These are phyloP conservation scores for Fusarium keratoplasticum DNA, from an alignment of 2,329 filamentous ascomycete species.

Conservation along the genomic window DNA sequence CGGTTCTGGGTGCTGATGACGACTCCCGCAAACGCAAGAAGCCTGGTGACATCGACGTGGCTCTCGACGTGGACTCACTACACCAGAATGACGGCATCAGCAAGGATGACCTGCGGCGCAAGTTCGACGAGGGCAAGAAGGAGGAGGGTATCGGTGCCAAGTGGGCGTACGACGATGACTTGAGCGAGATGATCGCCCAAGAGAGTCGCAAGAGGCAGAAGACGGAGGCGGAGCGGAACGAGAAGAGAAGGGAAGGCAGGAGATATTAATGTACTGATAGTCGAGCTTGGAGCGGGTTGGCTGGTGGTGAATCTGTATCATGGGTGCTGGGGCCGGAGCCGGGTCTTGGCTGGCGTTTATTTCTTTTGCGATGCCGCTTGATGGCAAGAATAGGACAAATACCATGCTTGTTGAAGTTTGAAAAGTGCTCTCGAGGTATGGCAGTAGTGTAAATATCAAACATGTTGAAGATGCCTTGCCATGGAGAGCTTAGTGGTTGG, in stretches of 20 bases:
- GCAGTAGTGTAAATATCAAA: slow-evolving; percentile 41
- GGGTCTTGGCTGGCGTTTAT: slow-evolving; percentile 38
- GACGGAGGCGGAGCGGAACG: slow-evolving; percentile 82
- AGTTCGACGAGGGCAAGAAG: slow-evolving; percentile 79
- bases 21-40: slow-evolving; percentile 89
- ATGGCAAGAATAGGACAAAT: slow-evolving; percentile 37
- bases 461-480: not conserved
- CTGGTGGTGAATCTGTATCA: slow-evolving; percentile 20
- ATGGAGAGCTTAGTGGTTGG: not conserved
- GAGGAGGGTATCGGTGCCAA: slow-evolving; percentile 75
- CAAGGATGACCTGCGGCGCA: slow-evolving; percentile 83
- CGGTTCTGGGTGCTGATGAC: slow-evolving; percentile 84
- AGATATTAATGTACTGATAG: slow-evolving; percentile 54
- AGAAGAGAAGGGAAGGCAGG: slow-evolving; percentile 70
- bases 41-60: slow-evolving; percentile 93
- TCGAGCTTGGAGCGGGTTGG: not conserved
- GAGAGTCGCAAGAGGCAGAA: slow-evolving; percentile 92
- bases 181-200: slow-evolving; percentile 95
- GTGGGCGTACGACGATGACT: slow-evolving; percentile 85
- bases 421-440: slow-evolving; percentile 3
- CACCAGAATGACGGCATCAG: slow-evolving; percentile 79
- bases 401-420: slow-evolving; percentile 35
- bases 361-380: slow-evolving; percentile 31
- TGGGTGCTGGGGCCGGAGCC: slow-evolving; percentile 25
- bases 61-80: slow-evolving; percentile 86